These are phyloP conservation scores for Candida caryicola DNA, from an alignment of 805 yeast species.

Conservation along the genomic window DNA sequence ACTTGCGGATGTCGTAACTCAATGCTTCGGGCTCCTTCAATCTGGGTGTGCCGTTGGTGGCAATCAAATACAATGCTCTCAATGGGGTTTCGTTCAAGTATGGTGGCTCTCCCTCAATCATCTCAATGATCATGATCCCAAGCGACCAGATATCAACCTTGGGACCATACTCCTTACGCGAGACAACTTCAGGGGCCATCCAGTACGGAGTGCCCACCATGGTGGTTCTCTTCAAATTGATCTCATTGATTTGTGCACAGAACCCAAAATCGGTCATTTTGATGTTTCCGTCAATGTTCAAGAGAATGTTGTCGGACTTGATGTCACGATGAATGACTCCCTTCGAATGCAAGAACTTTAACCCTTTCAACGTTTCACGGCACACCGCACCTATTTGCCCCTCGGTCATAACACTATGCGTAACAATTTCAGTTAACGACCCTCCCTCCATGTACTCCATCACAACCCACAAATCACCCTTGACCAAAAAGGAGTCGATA, in stretches of 20 bases:
- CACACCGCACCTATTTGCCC: slow-evolving; percentile 95
- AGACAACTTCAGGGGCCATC: slow-evolving; percentile 99
- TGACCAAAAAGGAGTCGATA: slow-evolving; percentile 71
- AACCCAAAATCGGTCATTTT: slow-evolving; percentile 95
- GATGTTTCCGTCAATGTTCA: slow-evolving; percentile 81
- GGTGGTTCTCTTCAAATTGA: slow-evolving; percentile 85
- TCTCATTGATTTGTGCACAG: slow-evolving; percentile 81
- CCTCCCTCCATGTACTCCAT: slow-evolving; percentile 99
- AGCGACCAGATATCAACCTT: slow-evolving; percentile 97
- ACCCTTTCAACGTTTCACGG: slow-evolving; percentile 83
- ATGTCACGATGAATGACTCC: slow-evolving; percentile 96
- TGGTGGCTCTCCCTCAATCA: slow-evolving; percentile 99
- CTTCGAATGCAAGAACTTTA: slow-evolving; percentile 82
- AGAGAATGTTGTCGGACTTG: slow-evolving; percentile 87
- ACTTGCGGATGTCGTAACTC: slow-evolving; percentile 60
- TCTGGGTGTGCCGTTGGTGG: slow-evolving; percentile 94
- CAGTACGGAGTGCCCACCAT: slow-evolving; percentile 99
- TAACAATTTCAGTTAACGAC: slow-evolving; percentile 89
- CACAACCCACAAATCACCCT: slow-evolving; percentile 89
- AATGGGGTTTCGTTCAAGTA: slow-evolving; percentile 94
- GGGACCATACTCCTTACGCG: slow-evolving; percentile 92
- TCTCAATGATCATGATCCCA: slow-evolving; percentile 97
- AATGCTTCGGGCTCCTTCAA: slow-evolving; percentile 84
- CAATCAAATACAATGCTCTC: slow-evolving; percentile 89
- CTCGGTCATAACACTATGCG: slow-evolving; percentile 85